phyloP scores from a whole-genome alignment of 768 basidiomycete species.

The Calocybe indica region DNA sequence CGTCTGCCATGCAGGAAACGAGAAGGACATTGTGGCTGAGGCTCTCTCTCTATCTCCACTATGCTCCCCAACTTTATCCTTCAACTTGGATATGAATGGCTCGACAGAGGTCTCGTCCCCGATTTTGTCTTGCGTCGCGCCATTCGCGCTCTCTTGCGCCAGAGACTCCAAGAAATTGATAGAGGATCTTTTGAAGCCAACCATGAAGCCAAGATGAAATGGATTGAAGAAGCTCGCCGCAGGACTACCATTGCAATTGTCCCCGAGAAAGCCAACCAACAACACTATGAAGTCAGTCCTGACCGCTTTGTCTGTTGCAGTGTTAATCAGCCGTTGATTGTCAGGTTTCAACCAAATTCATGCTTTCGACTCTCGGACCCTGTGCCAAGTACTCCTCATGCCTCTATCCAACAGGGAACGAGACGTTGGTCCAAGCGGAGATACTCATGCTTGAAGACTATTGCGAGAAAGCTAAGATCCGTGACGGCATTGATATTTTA shows the following conservation, averaged over 20 bases:
- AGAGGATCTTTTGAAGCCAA: conserved; percentile 53
- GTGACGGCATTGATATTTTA: conserved; percentile 55
- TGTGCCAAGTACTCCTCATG: conserved; percentile 65
- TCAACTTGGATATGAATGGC: conserved; percentile 4
- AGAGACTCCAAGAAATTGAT: conserved; percentile 56
- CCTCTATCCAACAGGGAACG: conserved; percentile 53
- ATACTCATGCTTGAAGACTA: conserved; percentile 61
- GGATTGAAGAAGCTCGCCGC: conserved; percentile 50
- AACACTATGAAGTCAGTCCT: conserved; percentile 61
- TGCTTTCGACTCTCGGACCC: conserved; percentile 59
- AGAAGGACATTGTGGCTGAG: too few species aligned
- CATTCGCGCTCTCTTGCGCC: conserved; percentile 38
- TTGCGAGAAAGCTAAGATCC: conserved; percentile 56
- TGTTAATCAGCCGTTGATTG: neutral
- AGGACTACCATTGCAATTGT: conserved; percentile 51
- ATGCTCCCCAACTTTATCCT: conserved; percentile 6
- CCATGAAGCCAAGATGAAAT: conserved; percentile 61
- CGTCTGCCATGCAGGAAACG: too few species aligned
- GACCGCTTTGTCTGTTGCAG: neutral
- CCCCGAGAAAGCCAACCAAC: conserved; percentile 66
- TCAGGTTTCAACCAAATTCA: conserved; percentile 56
- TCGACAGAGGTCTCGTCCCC: conserved; percentile 44
- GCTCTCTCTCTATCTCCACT: neutral
- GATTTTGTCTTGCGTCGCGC: conserved; percentile 40
- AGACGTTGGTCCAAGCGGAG: conserved; percentile 60